These are phyloP conservation scores for Sphaerobolus stellatus DNA, from an alignment of 1,284 basidiomycete genomes.

Conservation along the genomic window DNA sequence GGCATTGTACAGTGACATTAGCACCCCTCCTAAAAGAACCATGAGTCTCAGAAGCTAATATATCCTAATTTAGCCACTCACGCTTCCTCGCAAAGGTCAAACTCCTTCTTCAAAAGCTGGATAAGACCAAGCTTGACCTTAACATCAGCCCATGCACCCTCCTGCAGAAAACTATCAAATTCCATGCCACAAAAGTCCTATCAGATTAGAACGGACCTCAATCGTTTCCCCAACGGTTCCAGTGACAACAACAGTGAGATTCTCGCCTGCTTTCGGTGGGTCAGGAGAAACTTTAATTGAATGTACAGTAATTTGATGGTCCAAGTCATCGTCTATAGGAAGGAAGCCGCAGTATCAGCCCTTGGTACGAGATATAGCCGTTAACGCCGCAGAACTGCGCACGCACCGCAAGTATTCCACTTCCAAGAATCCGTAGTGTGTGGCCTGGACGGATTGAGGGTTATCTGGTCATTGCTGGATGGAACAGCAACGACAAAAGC, in stretches of 20 bases:
- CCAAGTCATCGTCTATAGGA: constrained; percentile 10
- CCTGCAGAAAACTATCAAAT: constrained; percentile 49
- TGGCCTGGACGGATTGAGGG: constrained; percentile 7
- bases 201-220: constrained; percentile 50
- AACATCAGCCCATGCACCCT: constrained; percentile 89
- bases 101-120: constrained; percentile 77
- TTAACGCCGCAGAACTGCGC: no score
- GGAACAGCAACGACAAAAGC: constrained; percentile 34
- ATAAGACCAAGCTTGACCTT: constrained; percentile 86
- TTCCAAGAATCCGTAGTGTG: constrained; percentile 48
- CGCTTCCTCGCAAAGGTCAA: constrained; percentile 93
- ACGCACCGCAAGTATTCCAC: constrained; percentile 60
- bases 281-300: constrained; percentile 73
- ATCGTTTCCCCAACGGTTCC: constrained; percentile 61
- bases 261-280: constrained; percentile 79
- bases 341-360: constrained; percentile 42
- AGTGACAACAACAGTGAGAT: constrained; percentile 77
- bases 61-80: constrained; percentile 45
- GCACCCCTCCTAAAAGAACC: constrained; percentile 53
- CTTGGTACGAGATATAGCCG: not conserved
- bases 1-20: constrained; percentile 74
- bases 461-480: constrained; percentile 5
- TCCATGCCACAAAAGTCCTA: constrained; percentile 5
- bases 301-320: constrained; percentile 60
- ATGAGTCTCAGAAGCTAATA: constrained; percentile 9